Evolutionary conservation across 2,329 filamentous ascomycete species (phyloP).

Genomic region (Epichloe uncinata): DNA sequence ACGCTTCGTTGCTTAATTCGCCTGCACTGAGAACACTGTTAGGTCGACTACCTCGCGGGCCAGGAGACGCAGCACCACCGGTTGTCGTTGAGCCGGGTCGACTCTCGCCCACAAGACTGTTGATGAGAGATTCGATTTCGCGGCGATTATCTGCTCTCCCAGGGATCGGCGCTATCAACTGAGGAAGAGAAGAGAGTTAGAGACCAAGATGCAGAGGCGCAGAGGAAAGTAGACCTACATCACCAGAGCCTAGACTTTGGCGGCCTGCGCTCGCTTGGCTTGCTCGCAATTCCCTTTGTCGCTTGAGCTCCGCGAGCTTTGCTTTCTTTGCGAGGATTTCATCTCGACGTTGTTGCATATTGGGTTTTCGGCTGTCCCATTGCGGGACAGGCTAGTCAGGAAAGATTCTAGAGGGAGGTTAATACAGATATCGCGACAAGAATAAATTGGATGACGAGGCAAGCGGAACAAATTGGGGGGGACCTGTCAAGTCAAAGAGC

Average conservation of each 20-base stretch:
- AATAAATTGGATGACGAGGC: neutral
- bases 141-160: conserved; percentile 54
- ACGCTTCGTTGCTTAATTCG: conserved; percentile 64
- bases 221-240: conserved; percentile 43
- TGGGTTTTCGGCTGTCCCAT: conserved; percentile 34
- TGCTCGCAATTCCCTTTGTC: conserved; percentile 72
- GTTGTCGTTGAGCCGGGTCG: conserved; percentile 56
- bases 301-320: conserved; percentile 91
- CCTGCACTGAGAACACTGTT: conserved; percentile 76
- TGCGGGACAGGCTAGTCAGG: conserved; percentile 21
- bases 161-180: conserved; percentile 54
- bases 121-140: conserved; percentile 77
- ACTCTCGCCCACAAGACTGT: conserved; percentile 67
- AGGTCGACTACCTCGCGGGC: conserved; percentile 58
- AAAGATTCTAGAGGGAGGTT: neutral
- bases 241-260: conserved; percentile 53
- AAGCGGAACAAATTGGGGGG: neutral
- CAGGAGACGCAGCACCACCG: conserved; percentile 51
- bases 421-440: neutral
- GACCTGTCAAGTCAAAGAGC: neutral
- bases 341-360: conserved; percentile 73
- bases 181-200: conserved; percentile 4
- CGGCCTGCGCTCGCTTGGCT: conserved; percentile 60
- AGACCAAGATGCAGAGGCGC: neutral
- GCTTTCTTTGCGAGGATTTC: conserved; percentile 95